Conservation (phyloP, 2,329 filamentous ascomycete genomes). For the Aspergillus clavatus region DNA sequence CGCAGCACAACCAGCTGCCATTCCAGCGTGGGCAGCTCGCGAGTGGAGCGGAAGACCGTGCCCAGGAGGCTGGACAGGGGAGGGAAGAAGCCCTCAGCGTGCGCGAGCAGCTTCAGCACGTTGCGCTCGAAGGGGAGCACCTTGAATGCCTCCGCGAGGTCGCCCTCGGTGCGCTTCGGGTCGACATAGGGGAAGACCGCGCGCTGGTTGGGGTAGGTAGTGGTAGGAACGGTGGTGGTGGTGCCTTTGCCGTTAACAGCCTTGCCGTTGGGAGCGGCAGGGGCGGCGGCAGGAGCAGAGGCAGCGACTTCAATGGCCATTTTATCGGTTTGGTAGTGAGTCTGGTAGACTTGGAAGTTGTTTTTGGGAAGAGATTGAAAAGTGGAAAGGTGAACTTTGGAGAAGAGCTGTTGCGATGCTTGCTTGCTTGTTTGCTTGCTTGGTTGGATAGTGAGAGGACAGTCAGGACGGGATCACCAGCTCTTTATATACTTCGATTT, state of each 20-base stretch:
- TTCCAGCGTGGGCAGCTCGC: not conserved
- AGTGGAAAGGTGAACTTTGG: too few species aligned
- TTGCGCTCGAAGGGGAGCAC: not conserved
- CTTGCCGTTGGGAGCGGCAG: not conserved
- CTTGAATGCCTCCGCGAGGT: not conserved
- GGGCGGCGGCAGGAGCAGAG: not conserved
- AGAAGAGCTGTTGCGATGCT: too few species aligned
- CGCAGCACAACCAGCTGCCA: not conserved
- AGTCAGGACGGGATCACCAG: too few species aligned
- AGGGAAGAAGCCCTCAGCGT: not conserved
- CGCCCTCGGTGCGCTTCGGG: not conserved
- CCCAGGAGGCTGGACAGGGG: not conserved
- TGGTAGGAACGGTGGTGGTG: not conserved
- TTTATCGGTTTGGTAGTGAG: too few species aligned
- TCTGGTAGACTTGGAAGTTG: too few species aligned
- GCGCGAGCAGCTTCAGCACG: not conserved
- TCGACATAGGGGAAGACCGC: not conserved
- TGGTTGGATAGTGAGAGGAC: too few species aligned
- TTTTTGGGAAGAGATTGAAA: too few species aligned
- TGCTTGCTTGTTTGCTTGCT: too few species aligned
- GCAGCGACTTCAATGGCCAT: too few species aligned
- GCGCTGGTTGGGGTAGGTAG: not conserved
- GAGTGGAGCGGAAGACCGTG: not conserved
- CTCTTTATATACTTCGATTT: too few species aligned
- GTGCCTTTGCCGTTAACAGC: not conserved